Conservation (phyloP, 2,329 filamentous ascomycete genomes). For the Colletotrichum cereale region DNA sequence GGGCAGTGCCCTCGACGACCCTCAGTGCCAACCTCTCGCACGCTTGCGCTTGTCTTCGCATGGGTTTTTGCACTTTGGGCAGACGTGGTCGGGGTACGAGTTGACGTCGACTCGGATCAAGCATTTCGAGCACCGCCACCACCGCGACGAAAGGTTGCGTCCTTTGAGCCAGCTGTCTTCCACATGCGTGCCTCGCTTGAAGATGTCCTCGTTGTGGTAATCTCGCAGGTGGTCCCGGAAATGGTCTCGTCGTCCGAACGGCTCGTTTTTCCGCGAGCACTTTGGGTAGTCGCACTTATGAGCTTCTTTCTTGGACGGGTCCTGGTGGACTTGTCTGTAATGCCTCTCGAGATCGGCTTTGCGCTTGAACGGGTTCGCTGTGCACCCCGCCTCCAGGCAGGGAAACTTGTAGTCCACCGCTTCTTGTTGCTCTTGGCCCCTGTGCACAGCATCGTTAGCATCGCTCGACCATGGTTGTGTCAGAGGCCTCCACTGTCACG, state of each 20-base stretch:
- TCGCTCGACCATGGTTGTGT: neutral
- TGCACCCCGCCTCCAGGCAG: slow-evolving; percentile 58
- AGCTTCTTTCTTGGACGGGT: slow-evolving; percentile 55
- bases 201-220: slow-evolving; percentile 67
- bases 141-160: slow-evolving; percentile 54
- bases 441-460: slow-evolving; percentile 30
- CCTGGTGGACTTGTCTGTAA: slow-evolving; percentile 61
- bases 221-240: slow-evolving; percentile 69
- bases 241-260: slow-evolving; percentile 68
- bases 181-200: slow-evolving; percentile 56
- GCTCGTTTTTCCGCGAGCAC: slow-evolving; percentile 58
- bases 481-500: slow-evolving; percentile 28
- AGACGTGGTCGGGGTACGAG: slow-evolving; percentile 55
- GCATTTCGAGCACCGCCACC: slow-evolving; percentile 69
- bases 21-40: slow-evolving; percentile 38
- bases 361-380: slow-evolving; percentile 61
- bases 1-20: slow-evolving; percentile 14
- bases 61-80: slow-evolving; percentile 59
- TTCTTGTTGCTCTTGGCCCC: slow-evolving; percentile 37
- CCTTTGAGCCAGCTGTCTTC: slow-evolving; percentile 54
- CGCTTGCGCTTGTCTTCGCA: slow-evolving; percentile 59
- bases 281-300: slow-evolving; percentile 65
- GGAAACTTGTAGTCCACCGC: slow-evolving; percentile 37
- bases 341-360: slow-evolving; percentile 68
- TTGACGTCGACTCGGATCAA: slow-evolving; percentile 59